Evolutionary conservation across 371 early-diverging fungal species (phyloP).

Genomic region (Cokeromyces recurvatus): DNA sequence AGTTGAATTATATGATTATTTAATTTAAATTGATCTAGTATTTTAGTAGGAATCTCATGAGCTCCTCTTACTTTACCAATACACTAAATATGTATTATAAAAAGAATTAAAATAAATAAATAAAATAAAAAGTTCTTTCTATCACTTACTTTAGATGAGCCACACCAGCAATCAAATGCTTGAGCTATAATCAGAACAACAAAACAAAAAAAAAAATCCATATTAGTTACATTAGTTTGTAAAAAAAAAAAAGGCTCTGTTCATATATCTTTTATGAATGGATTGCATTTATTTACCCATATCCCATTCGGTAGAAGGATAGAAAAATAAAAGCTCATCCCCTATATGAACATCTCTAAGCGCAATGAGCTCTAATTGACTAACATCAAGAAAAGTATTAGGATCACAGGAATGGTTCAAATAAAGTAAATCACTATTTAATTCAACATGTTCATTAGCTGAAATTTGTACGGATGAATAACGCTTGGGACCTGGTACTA

Average conservation of each 20-base stretch:
- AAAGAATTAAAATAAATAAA: neutral
- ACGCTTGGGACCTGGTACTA: slow-evolving; percentile 45
- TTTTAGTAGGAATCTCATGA: slow-evolving; percentile 38
- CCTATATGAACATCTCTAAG: slow-evolving; percentile 51
- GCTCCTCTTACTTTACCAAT: slow-evolving; percentile 60
- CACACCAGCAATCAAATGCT: slow-evolving; percentile 81
- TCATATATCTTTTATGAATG: neutral
- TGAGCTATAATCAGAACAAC: slow-evolving; percentile 26
- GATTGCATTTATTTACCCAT: slow-evolving; percentile 48
- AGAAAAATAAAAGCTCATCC: slow-evolving; percentile 76
- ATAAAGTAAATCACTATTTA: slow-evolving; percentile 59
- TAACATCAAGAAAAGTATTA: slow-evolving; percentile 53
- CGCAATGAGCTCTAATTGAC: slow-evolving; percentile 49
- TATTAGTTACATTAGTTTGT: neutral
- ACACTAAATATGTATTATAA: slow-evolving; percentile 29
- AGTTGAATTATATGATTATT: slow-evolving; percentile 54
- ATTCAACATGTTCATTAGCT: slow-evolving; percentile 60
- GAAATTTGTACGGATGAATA: slow-evolving; percentile 67
- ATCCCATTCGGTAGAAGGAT: slow-evolving; percentile 83
- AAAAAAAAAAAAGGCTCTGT: neutral
- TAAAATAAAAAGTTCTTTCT: neutral
- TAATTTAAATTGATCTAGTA: slow-evolving; percentile 36
- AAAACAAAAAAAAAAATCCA: neutral
- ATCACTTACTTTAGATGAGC: slow-evolving; percentile 29
- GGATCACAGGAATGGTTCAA: slow-evolving; percentile 60